Conservation (phyloP, 768 basidiomycete species). For the Tricholoma terreum region DNA sequence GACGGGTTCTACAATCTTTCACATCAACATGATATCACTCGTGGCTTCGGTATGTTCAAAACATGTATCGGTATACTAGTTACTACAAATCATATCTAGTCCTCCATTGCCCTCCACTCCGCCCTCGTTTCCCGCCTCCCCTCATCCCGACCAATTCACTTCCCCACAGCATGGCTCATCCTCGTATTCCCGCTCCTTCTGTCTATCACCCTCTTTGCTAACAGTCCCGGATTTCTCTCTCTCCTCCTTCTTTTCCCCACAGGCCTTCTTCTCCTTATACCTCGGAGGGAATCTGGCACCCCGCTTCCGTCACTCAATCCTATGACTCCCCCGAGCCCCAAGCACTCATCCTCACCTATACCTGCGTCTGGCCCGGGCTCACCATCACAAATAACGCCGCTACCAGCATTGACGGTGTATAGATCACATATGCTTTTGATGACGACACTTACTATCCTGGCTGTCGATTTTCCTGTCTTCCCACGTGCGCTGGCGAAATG, state of each 20-base stretch:
- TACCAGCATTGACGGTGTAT: constrained; percentile 83
- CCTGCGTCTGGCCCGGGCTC: constrained; percentile 6
- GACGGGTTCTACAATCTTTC: constrained; percentile 64
- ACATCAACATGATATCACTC: constrained; percentile 65
- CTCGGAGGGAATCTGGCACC: constrained; percentile 39
- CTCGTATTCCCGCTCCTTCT: constrained; percentile 78
- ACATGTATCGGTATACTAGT: neutral
- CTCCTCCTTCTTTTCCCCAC: constrained; percentile 46
- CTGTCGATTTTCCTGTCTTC: constrained; percentile 93
- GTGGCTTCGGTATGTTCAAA: constrained; percentile 29
- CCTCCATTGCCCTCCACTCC: constrained; percentile 70
- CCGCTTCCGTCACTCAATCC: constrained; percentile 46
- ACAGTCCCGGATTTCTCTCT: constrained; percentile 45
- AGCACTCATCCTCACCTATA: constrained; percentile 10
- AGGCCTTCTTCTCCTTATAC: constrained; percentile 41
- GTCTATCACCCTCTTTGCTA: constrained; percentile 74
- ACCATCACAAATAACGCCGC: constrained; percentile 32
- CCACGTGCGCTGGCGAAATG: constrained; percentile 88
- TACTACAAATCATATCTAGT: constrained; percentile 39
- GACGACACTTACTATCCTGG: constrained; percentile 87
- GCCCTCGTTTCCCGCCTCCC: constrained; percentile 50
- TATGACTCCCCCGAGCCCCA: neutral
- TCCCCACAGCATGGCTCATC: constrained; percentile 55
- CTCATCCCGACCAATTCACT: constrained; percentile 31
- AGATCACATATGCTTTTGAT: constrained; percentile 94